These are phyloP conservation scores for Skeletonema menzelii DNA, from an alignment of 108 stramenopile species.

Conservation along the genomic window DNA sequence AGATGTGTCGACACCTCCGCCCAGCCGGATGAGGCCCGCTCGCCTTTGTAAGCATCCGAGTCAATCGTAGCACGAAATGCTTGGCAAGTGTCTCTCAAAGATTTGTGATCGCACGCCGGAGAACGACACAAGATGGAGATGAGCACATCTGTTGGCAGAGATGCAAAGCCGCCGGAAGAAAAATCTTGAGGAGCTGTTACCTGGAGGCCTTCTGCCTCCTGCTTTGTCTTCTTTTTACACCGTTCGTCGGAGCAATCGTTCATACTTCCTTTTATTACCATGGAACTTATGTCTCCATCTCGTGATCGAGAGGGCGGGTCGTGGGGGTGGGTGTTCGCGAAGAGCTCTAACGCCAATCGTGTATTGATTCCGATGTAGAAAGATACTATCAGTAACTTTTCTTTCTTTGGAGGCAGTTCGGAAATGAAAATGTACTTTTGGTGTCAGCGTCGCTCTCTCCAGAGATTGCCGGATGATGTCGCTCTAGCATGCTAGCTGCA, in stretches of 20 bases:
- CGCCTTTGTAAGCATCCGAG: neutral
- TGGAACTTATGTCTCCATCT: no score
- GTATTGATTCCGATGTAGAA: no score
- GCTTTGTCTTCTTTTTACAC: neutral
- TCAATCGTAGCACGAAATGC: neutral
- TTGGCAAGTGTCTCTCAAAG: neutral
- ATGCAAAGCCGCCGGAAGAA: neutral
- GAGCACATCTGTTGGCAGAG: neutral
- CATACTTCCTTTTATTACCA: neutral
- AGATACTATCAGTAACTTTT: no score
- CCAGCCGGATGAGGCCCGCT: neutral
- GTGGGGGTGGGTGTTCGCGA: no score
- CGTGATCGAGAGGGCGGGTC: no score
- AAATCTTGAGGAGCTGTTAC: neutral
- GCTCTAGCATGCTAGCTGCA: no score
- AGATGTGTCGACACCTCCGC: neutral
- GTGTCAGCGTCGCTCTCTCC: no score
- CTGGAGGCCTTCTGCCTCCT: neutral
- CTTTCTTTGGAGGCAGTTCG: no score
- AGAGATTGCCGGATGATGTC: no score
- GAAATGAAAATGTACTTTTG: no score
- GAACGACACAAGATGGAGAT: neutral
- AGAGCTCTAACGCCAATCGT: no score
- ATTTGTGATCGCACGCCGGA: neutral
- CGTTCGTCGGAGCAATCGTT: neutral